Evolutionary conservation across 208 protist species (phyloP).

Genomic region (Leishmania lainsoni): DNA sequence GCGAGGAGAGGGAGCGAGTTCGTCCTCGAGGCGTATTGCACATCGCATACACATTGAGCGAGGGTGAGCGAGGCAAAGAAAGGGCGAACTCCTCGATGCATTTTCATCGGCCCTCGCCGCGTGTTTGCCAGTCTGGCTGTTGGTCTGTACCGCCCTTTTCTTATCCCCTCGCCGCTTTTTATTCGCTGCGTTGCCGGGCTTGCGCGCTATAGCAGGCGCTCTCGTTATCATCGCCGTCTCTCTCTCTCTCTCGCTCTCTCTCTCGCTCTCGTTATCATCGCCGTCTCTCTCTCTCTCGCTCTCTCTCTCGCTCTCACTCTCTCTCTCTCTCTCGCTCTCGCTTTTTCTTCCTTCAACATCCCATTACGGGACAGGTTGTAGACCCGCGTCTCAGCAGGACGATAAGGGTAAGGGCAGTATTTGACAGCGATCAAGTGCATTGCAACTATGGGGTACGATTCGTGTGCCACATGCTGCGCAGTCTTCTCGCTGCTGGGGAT

Average conservation of each 20-base stretch:
- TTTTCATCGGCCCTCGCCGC: background rate
- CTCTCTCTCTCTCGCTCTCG: background rate
- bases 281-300: background rate
- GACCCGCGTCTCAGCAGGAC: background rate
- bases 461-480: slow-evolving; percentile 79
- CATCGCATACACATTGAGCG: background rate
- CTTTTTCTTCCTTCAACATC: background rate
- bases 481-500: slow-evolving; percentile 88
- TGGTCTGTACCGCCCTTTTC: background rate
- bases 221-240: background rate
- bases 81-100: background rate
- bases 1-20: background rate
- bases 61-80: background rate
- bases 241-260: background rate
- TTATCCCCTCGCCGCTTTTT: background rate
- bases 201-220: background rate
- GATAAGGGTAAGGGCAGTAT: background rate
- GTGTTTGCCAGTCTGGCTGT: background rate
- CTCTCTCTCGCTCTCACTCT: no score
- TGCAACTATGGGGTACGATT: slow-evolving; percentile 55
- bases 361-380: background rate
- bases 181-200: background rate
- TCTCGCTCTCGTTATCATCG: background rate
- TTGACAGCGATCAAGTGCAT: background rate
- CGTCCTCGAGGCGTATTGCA: background rate